These are phyloP conservation scores for Dendrothele bispora DNA, from an alignment of 768 basidiomycete genomes.

Conservation along the genomic window DNA sequence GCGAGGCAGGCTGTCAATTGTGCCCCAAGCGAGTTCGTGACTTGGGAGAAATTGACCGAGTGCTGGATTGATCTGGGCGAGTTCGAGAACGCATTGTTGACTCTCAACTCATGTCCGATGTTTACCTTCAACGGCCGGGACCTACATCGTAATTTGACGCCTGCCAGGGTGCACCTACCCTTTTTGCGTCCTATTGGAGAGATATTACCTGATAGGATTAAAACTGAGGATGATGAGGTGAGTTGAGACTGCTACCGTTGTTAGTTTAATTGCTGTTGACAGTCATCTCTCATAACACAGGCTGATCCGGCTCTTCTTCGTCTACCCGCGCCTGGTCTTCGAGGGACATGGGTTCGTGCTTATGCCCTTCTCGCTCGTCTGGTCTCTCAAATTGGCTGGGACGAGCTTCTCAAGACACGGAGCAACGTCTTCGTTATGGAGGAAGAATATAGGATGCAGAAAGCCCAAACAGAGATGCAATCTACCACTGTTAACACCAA, in stretches of 20 bases:
- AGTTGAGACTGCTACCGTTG: constrained; percentile 8
- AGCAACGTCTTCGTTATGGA: constrained; percentile 99
- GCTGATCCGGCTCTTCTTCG: constrained; percentile 93
- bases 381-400: constrained; percentile 96
- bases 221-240: constrained; percentile 84
- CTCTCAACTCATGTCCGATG: constrained; percentile 99
- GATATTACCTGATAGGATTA: constrained; percentile 82
- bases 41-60: constrained; percentile 97
- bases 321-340: constrained; percentile 90
- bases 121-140: constrained; percentile 99
- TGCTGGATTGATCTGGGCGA: constrained; percentile 89
- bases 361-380: constrained; percentile 89
- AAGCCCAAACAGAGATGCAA: constrained; percentile 72
- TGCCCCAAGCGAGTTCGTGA: constrained; percentile 97
- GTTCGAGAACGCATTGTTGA: constrained; percentile 87
- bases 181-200: constrained; percentile 84
- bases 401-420: constrained; percentile 94
- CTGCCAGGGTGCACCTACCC: constrained; percentile 82
- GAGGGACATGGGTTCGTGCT: constrained; percentile 95
- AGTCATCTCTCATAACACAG: constrained; percentile 31
- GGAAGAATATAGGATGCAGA: constrained; percentile 98
- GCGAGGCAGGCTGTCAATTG: constrained; percentile 96
- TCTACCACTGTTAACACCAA: constrained; percentile 27
- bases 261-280: neutral
- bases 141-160: constrained; percentile 79